phyloP scores from a whole-genome alignment of 371 early-diverging fungal species.

The Sporodiniella umbellata region DNA sequence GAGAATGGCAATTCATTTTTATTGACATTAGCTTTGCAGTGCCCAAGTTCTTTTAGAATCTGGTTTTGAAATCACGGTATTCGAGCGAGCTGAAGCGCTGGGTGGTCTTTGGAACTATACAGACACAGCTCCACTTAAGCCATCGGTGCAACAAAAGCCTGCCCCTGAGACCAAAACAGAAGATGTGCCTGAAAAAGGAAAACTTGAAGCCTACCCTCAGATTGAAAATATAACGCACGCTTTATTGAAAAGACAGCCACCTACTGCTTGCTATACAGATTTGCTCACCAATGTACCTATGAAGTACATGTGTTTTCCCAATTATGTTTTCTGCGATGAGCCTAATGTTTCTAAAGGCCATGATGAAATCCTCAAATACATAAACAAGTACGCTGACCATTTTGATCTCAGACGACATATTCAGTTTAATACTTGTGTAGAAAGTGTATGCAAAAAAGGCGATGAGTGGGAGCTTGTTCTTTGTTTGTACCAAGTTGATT shows the following conservation, averaged over 20 bases:
- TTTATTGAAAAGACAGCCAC: too few species aligned
- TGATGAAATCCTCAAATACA: not conserved
- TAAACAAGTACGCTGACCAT: conserved; percentile 6
- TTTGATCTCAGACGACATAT: conserved; percentile 16
- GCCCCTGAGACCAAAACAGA: conserved; percentile 1
- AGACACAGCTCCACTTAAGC: conserved; percentile 14
- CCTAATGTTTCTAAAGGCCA: not conserved
- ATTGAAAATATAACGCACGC: too few species aligned
- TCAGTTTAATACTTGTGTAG: conserved; percentile 21
- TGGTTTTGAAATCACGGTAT: conserved; percentile 16
- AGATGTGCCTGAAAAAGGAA: not conserved
- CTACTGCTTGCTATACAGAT: conserved; percentile 21
- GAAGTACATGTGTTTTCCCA: conserved; percentile 2
- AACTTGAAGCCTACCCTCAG: not conserved
- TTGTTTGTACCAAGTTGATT: conserved; percentile 9
- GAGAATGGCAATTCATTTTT: too few species aligned
- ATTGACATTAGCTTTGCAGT: conserved; percentile 7
- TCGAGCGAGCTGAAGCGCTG: conserved; percentile 14
- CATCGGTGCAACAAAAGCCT: conserved; percentile 25
- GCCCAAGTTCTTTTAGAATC: conserved; percentile 10
- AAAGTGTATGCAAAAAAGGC: conserved; percentile 4
- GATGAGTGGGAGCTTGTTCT: conserved; percentile 21
- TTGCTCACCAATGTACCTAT: conserved; percentile 14
- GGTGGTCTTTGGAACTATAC: conserved; percentile 26
- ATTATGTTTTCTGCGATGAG: conserved; percentile 7